Conservation (phyloP, 2,329 filamentous ascomycete species). For the Beauveria rudraprayagi region DNA sequence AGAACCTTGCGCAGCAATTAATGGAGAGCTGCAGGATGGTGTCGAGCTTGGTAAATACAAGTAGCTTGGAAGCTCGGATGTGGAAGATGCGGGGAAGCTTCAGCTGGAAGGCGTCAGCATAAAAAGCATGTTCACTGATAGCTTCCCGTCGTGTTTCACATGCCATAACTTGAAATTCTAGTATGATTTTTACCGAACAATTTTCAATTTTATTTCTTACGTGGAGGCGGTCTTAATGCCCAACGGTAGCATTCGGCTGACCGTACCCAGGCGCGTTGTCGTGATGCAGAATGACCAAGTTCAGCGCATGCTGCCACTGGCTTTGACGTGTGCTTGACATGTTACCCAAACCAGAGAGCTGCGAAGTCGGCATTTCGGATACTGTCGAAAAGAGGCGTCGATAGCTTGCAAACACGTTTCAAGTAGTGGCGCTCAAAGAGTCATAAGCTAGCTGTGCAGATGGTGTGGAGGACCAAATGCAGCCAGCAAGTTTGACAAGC, state of each 20-base stretch:
- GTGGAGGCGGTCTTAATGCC: not conserved
- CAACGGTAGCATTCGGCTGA: not conserved
- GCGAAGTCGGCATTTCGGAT: not conserved
- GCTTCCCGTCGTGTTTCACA: conserved; percentile 4
- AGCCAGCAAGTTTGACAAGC: not conserved
- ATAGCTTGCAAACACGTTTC: not conserved
- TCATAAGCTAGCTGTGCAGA: not conserved
- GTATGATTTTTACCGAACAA: not conserved
- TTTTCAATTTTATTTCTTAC: not conserved
- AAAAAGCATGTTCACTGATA: not conserved
- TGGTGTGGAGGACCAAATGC: not conserved
- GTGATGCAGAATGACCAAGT: not conserved
- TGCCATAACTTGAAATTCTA: not conserved
- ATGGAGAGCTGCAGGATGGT: not conserved
- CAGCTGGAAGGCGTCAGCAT: not conserved
- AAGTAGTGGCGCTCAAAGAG: not conserved
- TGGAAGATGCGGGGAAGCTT: conserved; percentile 7
- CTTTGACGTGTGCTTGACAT: not conserved
- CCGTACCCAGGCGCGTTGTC: not conserved
- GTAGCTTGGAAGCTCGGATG: too few relatives aligned
- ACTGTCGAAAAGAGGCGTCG: not conserved
- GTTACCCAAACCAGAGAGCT: not conserved
- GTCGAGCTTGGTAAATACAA: not conserved
- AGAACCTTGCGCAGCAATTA: not conserved
- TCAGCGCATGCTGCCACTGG: not conserved